Percentiles rank a stretch among this genome's conserved stretches.
phyloP scores from a whole-genome alignment of 2,329 filamentous ascomycete species.

The Graphilbum ipis-grandicollis region DNA sequence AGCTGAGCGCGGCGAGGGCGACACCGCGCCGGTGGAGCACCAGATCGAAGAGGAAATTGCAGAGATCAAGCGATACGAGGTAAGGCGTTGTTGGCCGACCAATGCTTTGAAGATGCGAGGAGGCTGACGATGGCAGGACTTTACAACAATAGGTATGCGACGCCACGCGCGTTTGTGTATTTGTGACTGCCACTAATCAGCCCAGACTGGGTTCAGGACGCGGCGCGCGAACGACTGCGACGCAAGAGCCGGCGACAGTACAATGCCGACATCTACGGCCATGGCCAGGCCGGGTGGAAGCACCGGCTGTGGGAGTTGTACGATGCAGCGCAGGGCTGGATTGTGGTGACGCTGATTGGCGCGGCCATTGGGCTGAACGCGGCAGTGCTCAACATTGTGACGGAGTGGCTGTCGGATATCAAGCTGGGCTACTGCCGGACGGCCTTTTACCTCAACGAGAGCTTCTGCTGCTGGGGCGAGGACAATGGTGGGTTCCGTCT shows the following conservation, averaged over 20 bases:
- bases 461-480: conserved; percentile 95
- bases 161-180: no score
- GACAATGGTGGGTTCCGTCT: conserved; percentile 46
- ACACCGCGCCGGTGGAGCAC: conserved; percentile 37
- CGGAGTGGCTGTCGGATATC: conserved; percentile 91
- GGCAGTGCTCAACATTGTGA: conserved; percentile 83
- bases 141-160: conserved; percentile 70
- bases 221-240: conserved; percentile 71
- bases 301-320: conserved; percentile 72
- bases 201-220: conserved; percentile 97
- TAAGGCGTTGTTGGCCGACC: conserved; percentile 13
- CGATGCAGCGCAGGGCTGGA: conserved; percentile 94
- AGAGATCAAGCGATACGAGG: conserved; percentile 93
- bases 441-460: conserved; percentile 92
- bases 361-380: conserved; percentile 88
- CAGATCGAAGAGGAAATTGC: conserved; percentile 88
- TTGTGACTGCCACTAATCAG: no score
- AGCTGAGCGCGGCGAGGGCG: conserved; percentile 30
- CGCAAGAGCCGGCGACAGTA: conserved; percentile 60
- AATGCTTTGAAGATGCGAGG: neutral
- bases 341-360: conserved; percentile 86
- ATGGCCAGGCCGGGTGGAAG: conserved; percentile 55
- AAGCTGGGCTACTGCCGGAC: conserved; percentile 94
- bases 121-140: conserved; percentile 40
- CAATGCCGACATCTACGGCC: conserved; percentile 54